These are phyloP conservation scores for Amaranthus hypochondriacus DNA, from an alignment of 148 eudicot genomes.

Conservation along the genomic window DNA sequence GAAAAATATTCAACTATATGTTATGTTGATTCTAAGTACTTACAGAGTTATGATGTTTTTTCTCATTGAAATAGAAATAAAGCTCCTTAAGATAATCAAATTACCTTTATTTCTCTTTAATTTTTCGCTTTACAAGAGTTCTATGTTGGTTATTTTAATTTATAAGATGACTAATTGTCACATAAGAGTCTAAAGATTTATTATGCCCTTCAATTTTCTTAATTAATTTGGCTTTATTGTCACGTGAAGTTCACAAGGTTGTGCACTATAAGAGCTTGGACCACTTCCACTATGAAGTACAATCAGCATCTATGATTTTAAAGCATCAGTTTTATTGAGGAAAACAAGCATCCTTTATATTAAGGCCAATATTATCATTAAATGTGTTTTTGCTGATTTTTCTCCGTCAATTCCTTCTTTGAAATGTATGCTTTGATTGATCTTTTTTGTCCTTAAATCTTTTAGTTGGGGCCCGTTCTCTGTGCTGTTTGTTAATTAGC, in stretches of 20 bases:
- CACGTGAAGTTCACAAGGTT: constrained; percentile 34
- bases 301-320: constrained; percentile 15
- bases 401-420: neutral
- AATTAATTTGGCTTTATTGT: constrained; percentile 14
- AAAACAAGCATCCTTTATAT: constrained; percentile 3
- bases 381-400: constrained; percentile 9
- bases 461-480: constrained; percentile 17
- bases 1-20: no score
- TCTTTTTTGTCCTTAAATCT: constrained; percentile 10
- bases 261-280: constrained; percentile 17
- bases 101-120: no score
- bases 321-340: constrained; percentile 8
- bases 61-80: no score
- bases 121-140: neutral
- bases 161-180: neutral
- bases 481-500: constrained; percentile 14
- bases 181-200: neutral
- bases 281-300: constrained; percentile 24
- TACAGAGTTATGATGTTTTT: no score
- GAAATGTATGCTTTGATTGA: constrained; percentile 2
- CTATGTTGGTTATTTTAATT: neutral
- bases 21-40: no score
- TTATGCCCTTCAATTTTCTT: neutral
- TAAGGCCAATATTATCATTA: constrained; percentile 16
- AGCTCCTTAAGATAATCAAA: no score